Base-by-base conservation (phyloP, 2,329 filamentous ascomycete species). In the Cercospora brassicicola region DNA sequence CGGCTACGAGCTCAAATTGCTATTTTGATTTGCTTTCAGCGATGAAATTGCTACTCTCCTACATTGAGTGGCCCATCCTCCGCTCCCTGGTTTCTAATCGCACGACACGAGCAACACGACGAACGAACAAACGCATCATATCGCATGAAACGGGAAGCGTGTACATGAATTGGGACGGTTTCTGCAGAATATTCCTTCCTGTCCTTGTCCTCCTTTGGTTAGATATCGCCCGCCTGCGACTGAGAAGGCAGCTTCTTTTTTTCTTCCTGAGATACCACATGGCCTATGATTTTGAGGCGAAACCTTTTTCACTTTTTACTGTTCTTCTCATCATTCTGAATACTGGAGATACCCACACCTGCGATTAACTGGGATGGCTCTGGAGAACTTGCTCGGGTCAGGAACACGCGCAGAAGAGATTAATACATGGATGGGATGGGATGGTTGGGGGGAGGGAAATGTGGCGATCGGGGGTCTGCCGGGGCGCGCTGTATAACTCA, bases 1-100 rank as follows among this genome's bases (percentile, higher is more conserved):
- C 57, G 81, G 82, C 56, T 84, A 84, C 73, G 82, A 84, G 77
- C 79, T 85, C 65, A 81, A 81, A 66, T 79, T 85, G 66, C 78
- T 83, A 67, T 85, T 81, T 75, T 85, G 70, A 77, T 71, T 39
- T 30, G 48, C 26, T n/a, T 26, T 59, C 9, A 23, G 51, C 64
- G 66, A 53, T 65, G 62, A 23, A 33, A 18, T 36, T 36, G 30
- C n/a, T 4, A 15, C 31, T 59, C 28, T 59, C 26, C 48, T 31
- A 23, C 36, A 64, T 64, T 51, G 33, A 15, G 62, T 51, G 33
- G 62, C 20, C 39, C 61, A 69, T 64, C 64, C 42, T 59, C 33
- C 57, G 53, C 30, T 62, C 69, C 67, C 67, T 70, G 62, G 67
- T 64, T 59, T 59, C 18, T 70, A 64, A 68, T 64, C 59, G 62